Evolutionary conservation across 345 rosid genomes (phyloP).

Genomic region (Moricandia arvensis): DNA sequence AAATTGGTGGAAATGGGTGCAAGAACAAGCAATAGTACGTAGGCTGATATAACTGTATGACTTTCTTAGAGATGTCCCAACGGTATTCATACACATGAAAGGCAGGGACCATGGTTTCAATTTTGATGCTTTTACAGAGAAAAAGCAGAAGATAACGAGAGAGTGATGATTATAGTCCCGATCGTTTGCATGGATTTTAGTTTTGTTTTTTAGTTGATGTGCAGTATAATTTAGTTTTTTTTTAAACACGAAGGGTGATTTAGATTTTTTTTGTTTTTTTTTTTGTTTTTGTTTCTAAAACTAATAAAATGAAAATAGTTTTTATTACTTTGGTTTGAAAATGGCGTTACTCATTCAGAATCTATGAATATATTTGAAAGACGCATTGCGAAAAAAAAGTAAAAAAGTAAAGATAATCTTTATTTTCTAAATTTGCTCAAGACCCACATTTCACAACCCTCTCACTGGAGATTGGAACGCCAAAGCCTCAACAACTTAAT

Average conservation of each 20-base stretch:
- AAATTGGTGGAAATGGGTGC: not conserved
- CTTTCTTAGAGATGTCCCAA: not conserved
- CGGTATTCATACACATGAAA: not conserved
- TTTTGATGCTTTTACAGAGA: not conserved
- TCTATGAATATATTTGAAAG: not conserved
- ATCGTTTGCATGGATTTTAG: too few relatives aligned
- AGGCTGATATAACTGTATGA: not conserved
- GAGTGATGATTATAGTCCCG: not conserved
- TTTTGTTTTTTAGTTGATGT: too few relatives aligned
- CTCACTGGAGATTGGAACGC: slow-evolving; percentile 8
- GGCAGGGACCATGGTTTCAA: not conserved
- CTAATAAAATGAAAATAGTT: not conserved
- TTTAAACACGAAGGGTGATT: too few relatives aligned
- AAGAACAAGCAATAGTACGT: not conserved
- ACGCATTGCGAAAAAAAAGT: not conserved
- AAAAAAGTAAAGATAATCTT: not conserved
- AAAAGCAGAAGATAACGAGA: not conserved
- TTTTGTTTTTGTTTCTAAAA: too few relatives aligned
- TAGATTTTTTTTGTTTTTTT: too few relatives aligned
- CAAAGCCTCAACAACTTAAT: not conserved
- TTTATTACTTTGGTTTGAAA: not conserved
- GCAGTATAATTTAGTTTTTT: too few relatives aligned
- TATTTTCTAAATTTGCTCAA: not conserved
- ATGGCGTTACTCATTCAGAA: not conserved
- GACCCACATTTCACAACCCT: slow-evolving; percentile 2